phyloP scores from a whole-genome alignment of 2,329 filamentous ascomycete species.

The Ophiostoma sp. region DNA sequence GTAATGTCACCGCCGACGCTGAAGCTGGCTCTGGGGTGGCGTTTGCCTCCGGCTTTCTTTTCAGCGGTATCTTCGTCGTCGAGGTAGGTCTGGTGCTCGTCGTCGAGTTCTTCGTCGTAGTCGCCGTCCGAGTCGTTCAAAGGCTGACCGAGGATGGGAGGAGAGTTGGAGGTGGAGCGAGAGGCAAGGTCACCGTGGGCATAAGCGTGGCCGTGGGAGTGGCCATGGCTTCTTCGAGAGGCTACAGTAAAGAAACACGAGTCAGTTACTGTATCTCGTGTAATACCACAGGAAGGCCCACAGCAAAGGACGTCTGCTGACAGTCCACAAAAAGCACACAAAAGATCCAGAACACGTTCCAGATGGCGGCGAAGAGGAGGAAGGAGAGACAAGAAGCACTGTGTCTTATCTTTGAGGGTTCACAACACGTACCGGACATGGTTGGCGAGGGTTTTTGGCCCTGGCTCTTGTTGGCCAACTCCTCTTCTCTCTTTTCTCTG shows the following conservation, averaged over 20 bases:
- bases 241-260: not conserved
- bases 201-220: conserved; percentile 8
- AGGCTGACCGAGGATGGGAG: conserved; percentile 10
- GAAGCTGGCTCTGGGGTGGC: conserved; percentile 9
- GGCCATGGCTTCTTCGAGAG: conserved; percentile 7
- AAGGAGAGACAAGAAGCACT: not conserved
- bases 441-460: not conserved
- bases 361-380: not conserved
- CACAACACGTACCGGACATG: conserved; percentile 10
- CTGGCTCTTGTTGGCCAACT: not conserved
- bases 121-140: conserved; percentile 15
- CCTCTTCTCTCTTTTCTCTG: not conserved
- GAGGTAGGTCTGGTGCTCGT: not conserved
- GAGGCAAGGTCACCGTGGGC: conserved; percentile 14
- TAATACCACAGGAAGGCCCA: not conserved
- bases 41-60: not conserved
- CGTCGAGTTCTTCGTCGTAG: not conserved
- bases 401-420: not conserved
- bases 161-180: conserved; percentile 27
- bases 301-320: not conserved
- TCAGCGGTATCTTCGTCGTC: not conserved
- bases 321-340: not conserved
- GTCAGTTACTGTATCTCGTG: not conserved
- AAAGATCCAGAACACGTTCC: not conserved
- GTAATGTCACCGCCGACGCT: conserved; percentile 12